These are phyloP conservation scores for Massariosphaeria phaeospora DNA, from an alignment of 495 filamentous ascomycete genomes.

Conservation along the genomic window DNA sequence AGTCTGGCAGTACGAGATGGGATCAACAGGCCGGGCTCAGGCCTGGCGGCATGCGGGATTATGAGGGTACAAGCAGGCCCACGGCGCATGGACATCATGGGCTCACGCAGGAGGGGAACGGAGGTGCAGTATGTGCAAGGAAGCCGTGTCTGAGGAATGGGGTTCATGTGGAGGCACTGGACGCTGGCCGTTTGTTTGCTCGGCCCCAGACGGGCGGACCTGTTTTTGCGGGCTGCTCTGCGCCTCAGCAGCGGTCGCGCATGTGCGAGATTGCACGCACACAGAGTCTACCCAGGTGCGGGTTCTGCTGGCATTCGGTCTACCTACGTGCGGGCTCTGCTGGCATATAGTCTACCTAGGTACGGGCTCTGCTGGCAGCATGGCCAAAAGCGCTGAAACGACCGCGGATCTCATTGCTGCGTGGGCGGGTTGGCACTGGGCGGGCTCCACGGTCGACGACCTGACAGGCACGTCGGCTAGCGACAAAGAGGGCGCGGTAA, in stretches of 20 bases:
- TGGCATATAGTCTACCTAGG: too few relatives aligned
- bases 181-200: conserved; percentile 19
- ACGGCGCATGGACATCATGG: conserved; percentile 23
- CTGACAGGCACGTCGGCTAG: too few relatives aligned
- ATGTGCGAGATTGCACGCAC: conserved; percentile 21
- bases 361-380: too few relatives aligned
- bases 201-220: conserved; percentile 3
- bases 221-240: conserved; percentile 10
- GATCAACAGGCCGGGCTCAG: conserved; percentile 23
- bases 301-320: too few relatives aligned
- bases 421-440: too few relatives aligned
- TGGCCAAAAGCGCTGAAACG: too few relatives aligned
- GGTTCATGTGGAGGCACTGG: conserved; percentile 2
- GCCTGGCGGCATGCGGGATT: conserved; percentile 22
- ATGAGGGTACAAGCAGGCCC: conserved; percentile 17
- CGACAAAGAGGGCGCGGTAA: too few relatives aligned
- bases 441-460: too few relatives aligned
- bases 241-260: conserved; percentile 3
- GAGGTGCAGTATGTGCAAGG: conserved; percentile 7
- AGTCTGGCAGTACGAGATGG: conserved; percentile 17
- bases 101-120: conserved; percentile 14
- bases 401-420: too few relatives aligned
- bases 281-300: too few relatives aligned
- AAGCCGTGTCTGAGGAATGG: conserved; percentile 11
- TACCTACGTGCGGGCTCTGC: too few relatives aligned